Base-by-base conservation (phyloP, 768 basidiomycete genomes). In the Russula abietina region DNA sequence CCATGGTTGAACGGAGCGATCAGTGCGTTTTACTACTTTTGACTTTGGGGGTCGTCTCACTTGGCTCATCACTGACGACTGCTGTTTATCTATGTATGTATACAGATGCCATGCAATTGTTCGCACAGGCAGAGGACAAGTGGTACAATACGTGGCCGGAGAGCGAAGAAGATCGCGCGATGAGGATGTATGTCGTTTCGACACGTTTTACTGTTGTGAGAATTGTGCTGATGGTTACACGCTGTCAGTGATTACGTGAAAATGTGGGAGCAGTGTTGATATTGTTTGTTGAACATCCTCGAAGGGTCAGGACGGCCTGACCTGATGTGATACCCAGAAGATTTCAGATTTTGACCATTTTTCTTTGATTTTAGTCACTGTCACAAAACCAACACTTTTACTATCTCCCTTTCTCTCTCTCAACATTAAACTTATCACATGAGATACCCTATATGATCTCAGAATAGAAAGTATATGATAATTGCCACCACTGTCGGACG, bases 111-210 rank as follows among this genome's bases (percentile, higher is more conserved):
- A 88, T 89, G 87, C 75, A 73, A 24, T 81, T 86, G 59, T 91
- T 93, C 65, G 82, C 84, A 69, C 64, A 69, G 9, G 77, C 78
- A 7, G 80, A 84, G 68, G 71, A 79, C 56, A 74, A 83, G 58
- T 94, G 92, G 93, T 78, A 81, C 60, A 74, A 83, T 5, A 84
- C 86, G 0, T 95, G 93, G 93, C 84, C 88, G 0, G 67, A 76
- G 54, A 80, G 83, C 59, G 75, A 79, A 1, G 82, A 84, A 30
- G 79, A 85, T 43, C 75, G 83, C 16, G 86, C 89, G 0, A 77
- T 94, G 67, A 82, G 91, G 30, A 75, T 94, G 87, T 89, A 74
- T 63, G 86, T 33, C 38, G 6, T 43, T 26, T 52, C n/a, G 8
- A 4, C 33, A 36, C 48, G 48, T 26, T 12, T 4, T 10, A 1